Base-by-base conservation (phyloP, 148 eudicot species). In the Heliamphora exappendiculata region DNA sequence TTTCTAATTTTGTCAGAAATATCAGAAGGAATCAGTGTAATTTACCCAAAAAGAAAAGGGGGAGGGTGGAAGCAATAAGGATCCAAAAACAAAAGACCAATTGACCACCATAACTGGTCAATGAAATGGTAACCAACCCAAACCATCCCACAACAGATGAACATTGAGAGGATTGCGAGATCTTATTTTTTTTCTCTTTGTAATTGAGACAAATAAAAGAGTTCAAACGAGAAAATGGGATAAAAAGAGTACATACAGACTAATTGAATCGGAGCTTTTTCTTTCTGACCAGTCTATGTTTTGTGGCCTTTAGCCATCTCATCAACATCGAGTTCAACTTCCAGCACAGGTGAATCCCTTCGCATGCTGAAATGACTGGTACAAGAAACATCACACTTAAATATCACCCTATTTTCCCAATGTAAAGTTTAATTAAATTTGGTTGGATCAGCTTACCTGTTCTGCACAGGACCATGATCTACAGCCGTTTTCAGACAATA, bases 401-500 rank as follows among this genome's bases (percentile, higher is more conserved):
- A 57, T 22, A 36, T 71, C 75, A 71, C 28, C 28, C 17, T 2
- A 11, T 7, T 29, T 31, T 50, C 37, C 42, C 2, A 36, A 13
- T 20, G 24, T 13, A 70, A 1, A 20, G 5, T 11, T 53, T 5
- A 22, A 20, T 54, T 55, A 1, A 37, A 63, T 64, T 36, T n/a
- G 79, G 45, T 72, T 49, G 47, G 47, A 51, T 49, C 58, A 44
- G 73, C 84, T 73, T 59, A 94, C 98, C 96, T 94, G 86, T 94
- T 94, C 76, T 82, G 85, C 41, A 94, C 90, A 59, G 97, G 97
- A 73, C 97, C 97, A 70, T 94, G 98, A 89, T 94, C 98, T 16
- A 92, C 90, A 37, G 96, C 92, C 37, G 84, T 86, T 73, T 86
- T 88, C 78, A 94, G 84, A 82, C 94, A 90, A 77, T 94, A 94